Base-by-base conservation (phyloP, 2,329 filamentous ascomycete genomes). In the Alternaria sp. region DNA sequence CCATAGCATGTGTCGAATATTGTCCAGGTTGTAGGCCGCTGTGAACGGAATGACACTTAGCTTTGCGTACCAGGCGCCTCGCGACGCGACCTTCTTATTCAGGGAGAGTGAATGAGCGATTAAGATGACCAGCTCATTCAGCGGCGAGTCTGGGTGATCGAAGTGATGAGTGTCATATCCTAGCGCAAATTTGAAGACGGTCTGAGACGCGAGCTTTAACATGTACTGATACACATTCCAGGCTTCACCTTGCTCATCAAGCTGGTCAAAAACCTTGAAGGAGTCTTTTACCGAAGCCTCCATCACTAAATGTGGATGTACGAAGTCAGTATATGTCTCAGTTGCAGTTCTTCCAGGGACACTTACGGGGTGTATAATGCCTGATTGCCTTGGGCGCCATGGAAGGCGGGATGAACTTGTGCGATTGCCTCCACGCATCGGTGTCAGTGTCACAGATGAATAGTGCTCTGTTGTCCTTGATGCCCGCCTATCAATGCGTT, bases 141-240 rank as follows among this genome's bases (percentile, higher is more conserved):
- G 40, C 14, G 45, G 45, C 1, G 53, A 37, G 28, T 62, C 60
- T 3, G 51, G 46, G 9, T 39, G 33, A 4, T 65, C 60, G 24
- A 65, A 65, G 40, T 65, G 62, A 17, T 58, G 45, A 2, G 51
- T 44, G 24, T 65, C 56, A n/a, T 55, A 55, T 6, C 62, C 62
- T 1, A 62, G 56, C 29, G 51, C 48, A 29, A 65, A 57, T 13
- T 60, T 57, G 26, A 55, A 60, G 10, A 65, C 54, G 3, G 56
- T 55, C 11, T 65, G 60, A 3, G 53, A 57, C 1, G 56, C 62
- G 7, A 65, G 54, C 42, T 65, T 65, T 11, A 65, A 28, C 62
- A 65, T 65, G 51, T 65, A 65, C 39, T 60, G 56, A 10, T 65
- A 65, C 3, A 62, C 62, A 21, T 65, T 65, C 56, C 56, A 65